A percentile compares a stretch with the other conserved stretches of the same genome.
Conservation (phyloP, 2,329 filamentous ascomycete species). For the Eurotiales sp. region DNA sequence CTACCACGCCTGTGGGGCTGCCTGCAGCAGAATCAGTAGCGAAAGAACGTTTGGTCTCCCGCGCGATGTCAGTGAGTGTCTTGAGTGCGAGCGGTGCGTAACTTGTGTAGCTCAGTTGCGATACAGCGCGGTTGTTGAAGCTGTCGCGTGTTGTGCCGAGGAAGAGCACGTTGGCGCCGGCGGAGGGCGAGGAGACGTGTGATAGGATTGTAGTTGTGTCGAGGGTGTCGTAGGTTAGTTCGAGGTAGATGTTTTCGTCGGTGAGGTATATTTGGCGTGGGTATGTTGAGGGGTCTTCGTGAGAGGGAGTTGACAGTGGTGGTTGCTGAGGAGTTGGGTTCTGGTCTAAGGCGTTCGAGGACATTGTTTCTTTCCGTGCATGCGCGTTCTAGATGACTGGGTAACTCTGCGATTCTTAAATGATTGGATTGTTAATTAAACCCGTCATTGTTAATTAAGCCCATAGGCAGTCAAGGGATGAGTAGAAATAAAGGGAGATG, state of each 20-base stretch:
- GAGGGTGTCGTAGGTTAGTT: slow-evolving; percentile 40
- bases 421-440: no score
- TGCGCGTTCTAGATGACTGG: neutral
- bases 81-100: slow-evolving; percentile 42
- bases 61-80: slow-evolving; percentile 36
- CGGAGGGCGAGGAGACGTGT: slow-evolving; percentile 37
- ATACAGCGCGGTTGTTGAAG: slow-evolving; percentile 39
- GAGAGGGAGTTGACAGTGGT: slow-evolving; percentile 11
- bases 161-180: slow-evolving; percentile 46
- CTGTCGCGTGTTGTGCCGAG: slow-evolving; percentile 44
- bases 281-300: slow-evolving; percentile 40
- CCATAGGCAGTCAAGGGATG: no score
- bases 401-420: no score
- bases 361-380: neutral
- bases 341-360: neutral
- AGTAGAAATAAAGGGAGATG: neutral
- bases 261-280: slow-evolving; percentile 32
- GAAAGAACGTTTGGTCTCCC: slow-evolving; percentile 25
- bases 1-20: neutral
- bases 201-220: slow-evolving; percentile 31
- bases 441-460: no score
- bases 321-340: neutral
- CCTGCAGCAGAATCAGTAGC: neutral
- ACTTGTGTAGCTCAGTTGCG: slow-evolving; percentile 43
- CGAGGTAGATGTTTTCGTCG: slow-evolving; percentile 37